Base-by-base conservation (phyloP, 1,284 basidiomycete species). In the Cryptococcus neoformans region DNA sequence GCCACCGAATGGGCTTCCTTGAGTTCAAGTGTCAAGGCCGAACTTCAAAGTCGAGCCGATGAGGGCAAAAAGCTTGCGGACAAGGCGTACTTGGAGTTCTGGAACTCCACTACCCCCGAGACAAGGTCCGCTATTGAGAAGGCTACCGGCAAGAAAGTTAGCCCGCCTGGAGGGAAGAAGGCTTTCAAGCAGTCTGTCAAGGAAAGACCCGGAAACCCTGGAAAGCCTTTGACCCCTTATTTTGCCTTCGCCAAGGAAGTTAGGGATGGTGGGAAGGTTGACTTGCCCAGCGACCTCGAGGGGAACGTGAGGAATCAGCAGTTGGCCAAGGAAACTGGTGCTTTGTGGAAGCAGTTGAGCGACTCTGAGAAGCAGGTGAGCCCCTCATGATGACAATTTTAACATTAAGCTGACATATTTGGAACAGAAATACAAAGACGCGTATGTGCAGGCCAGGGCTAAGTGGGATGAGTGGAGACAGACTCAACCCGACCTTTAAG, bases 341-440 rank as follows among this genome's bases (percentile, higher is more conserved):
- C 62, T 47, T 49, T 53, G 47, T 75, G 72, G 72, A 65, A 62
- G 44, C 49, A 40, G 10, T 51, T 75, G 57, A 50, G 55, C 14
- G 64, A 65, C 6, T 56, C 45, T 9, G 66, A 71, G 53, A 69
- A 71, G 59, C 44, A 63, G 60, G 73, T 73, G 56, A 60, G 70
- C 67, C 41, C 28, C 5, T 28, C 21, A 28, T 28, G 3, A 3
- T 28, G 28, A 28, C 28, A 28, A 4, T 28, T 28, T 28, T 28
- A 28, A 28, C 3, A 28, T 28, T 4, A 28, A 4, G 28, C 1
- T 28, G 28, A 28, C 4, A 28, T 28, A 28, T 28, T 28, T 28
- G 28, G 28, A 4, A 28, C 36, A 67, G 66, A 50, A 48, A 51
- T 67, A 60, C 58, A 56, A 59, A 48, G 58, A 56, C 52, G 40